Evolutionary conservation across 2,329 filamentous ascomycete species (phyloP), one percentile per base, ranked within the genome.

Genomic region (Calonectria leucothoes): DNA sequence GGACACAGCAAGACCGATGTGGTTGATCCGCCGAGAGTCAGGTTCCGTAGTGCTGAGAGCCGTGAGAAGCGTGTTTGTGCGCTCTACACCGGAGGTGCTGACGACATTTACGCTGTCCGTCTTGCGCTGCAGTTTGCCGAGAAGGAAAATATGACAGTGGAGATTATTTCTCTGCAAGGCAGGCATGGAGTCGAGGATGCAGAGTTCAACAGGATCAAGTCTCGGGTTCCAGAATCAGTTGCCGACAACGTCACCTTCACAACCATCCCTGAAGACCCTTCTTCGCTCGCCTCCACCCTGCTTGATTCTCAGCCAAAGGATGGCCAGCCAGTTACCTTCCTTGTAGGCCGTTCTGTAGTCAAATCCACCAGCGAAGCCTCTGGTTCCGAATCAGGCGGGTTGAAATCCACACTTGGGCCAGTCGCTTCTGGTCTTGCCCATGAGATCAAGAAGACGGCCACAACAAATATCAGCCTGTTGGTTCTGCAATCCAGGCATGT

Each of bases 41-140:
- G n/a, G n/a, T n/a, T n/a, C n/a, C n/a, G n/a, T n/a, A n/a, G n/a
- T n/a, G n/a, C n/a, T n/a, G n/a, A n/a, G n/a, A n/a, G 74, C 52
- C 55, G 71, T n/a, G 69, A 79, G 68, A 77, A 97, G 82, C 95
- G 96, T 82, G 89, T 98, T 78, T 95, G 97, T 83, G 88, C 97
- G 70, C 93, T 95, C 1, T 98, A 95, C 85, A 93, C 98, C 71
- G 96, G 96, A 31, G 94, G 94, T 10, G 85, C 88, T 0, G 96
- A 98, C 81, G 96, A 98, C 81, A 90, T 91, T n/a, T 91, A 93
- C 14, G 95, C 95, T 0, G 88, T 98, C 2, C 89, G 92, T 1
- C 90, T 98, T 25, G 93, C 96, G 2, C 87, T 98, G 10, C 96
- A 98, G 81, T 89, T 98, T 1, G 94, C 93, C 1, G 92, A 93